Evolutionary conservation across 2,329 filamentous ascomycete genomes (phyloP).

Genomic region (Sporothrix globosa): DNA sequence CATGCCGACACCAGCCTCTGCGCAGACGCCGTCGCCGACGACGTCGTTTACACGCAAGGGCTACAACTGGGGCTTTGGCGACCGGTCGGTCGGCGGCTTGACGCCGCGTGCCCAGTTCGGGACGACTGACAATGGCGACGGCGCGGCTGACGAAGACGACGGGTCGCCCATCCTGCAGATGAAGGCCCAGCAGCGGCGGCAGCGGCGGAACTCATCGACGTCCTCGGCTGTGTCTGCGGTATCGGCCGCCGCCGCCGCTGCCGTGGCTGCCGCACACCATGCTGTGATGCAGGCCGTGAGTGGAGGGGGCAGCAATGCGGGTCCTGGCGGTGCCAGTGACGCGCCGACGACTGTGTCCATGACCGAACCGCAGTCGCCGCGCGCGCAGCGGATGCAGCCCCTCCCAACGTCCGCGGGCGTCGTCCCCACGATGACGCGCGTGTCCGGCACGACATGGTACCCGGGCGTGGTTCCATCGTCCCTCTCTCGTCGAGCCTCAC

Average conservation of each 20-base stretch:
- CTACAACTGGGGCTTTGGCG: slow-evolving; percentile 23
- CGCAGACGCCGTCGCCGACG: slow-evolving; percentile 27
- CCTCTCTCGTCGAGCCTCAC: neutral
- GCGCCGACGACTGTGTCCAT: neutral
- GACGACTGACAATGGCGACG: neutral
- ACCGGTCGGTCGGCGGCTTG: neutral
- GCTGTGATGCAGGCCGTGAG: slow-evolving; percentile 28
- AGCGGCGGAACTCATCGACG: slow-evolving; percentile 20
- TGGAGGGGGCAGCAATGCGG: neutral
- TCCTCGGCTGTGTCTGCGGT: slow-evolving; percentile 30
- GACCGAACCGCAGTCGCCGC: neutral
- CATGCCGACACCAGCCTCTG: slow-evolving; percentile 14
- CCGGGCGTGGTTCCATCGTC: neutral
- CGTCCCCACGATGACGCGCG: neutral
- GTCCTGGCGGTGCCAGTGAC: neutral
- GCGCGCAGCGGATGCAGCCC: slow-evolving; percentile 5
- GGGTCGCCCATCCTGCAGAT: slow-evolving; percentile 30
- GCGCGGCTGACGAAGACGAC: slow-evolving; percentile 28
- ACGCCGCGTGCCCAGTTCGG: neutral
- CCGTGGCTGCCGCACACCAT: slow-evolving; percentile 18
- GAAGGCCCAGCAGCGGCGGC: slow-evolving; percentile 23
- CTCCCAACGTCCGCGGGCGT: neutral
- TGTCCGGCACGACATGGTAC: slow-evolving; percentile 24
- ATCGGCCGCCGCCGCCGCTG: slow-evolving; percentile 16
- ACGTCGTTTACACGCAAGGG: slow-evolving; percentile 27